Evolutionary conservation across 1,284 basidiomycete genomes (phyloP).

Genomic region (Austropuccinia psidii): DNA sequence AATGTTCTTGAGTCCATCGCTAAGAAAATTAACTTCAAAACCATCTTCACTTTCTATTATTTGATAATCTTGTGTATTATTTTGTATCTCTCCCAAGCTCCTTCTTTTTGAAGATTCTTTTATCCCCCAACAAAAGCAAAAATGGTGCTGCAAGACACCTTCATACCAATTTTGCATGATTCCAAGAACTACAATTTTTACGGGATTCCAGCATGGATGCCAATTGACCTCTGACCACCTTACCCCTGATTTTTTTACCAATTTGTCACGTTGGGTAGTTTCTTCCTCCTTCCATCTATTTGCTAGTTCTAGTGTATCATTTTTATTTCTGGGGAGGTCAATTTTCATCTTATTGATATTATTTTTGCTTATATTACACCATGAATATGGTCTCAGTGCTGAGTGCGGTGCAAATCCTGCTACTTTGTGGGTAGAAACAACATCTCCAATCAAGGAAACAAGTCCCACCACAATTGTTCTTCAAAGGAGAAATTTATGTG

Average conservation of each 20-base stretch:
- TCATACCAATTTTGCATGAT: neutral
- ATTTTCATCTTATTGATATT: neutral
- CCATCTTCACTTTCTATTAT: neutral
- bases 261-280: neutral
- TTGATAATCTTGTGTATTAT: neutral
- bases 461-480: neutral
- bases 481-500: neutral
- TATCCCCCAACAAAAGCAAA: neutral
- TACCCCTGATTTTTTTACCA: neutral
- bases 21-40: neutral
- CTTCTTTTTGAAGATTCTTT: neutral
- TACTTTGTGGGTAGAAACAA: slow-evolving; percentile 16
- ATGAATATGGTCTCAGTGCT: neutral
- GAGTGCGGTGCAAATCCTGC: slow-evolving; percentile 12
- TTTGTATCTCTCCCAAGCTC: neutral
- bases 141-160: neutral
- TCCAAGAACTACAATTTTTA: neutral
- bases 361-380: neutral
- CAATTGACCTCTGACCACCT: neutral
- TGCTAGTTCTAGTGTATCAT: neutral
- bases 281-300: neutral
- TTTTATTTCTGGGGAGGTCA: neutral
- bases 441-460: neutral
- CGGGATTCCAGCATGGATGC: neutral
- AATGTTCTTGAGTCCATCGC: neutral